Evolutionary conservation across 768 basidiomycete species (phyloP).

Genomic region (Erythrobasidium yunnanense): DNA sequence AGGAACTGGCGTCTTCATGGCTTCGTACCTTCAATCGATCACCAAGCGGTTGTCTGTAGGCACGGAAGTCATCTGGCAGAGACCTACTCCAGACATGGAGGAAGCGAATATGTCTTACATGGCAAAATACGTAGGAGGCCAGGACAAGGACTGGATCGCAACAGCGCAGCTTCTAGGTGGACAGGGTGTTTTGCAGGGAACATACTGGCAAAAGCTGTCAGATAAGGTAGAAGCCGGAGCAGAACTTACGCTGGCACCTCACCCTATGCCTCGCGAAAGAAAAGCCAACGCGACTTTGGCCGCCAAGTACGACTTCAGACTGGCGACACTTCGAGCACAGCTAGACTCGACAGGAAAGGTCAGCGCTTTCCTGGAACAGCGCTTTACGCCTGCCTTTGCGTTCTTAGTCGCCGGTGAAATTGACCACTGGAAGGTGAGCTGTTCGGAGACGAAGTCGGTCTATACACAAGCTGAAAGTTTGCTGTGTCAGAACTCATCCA

Average conservation of each 20-base stretch:
- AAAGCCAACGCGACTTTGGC: constrained; percentile 89
- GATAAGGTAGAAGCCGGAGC: constrained; percentile 97
- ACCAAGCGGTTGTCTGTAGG: constrained; percentile 82
- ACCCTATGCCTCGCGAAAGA: constrained; percentile 56
- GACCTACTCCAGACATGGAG: constrained; percentile 50
- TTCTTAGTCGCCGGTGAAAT: constrained; percentile 94
- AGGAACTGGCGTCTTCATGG: constrained; percentile 75
- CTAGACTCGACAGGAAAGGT: constrained; percentile 91
- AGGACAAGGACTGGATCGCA: constrained; percentile 35
- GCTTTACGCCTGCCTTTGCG: constrained; percentile 86
- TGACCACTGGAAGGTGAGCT: constrained; percentile 89
- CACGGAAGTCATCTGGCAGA: constrained; percentile 71
- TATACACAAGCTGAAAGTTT: constrained; percentile 7
- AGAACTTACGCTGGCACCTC: constrained; percentile 71
- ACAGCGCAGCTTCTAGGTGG: constrained; percentile 43
- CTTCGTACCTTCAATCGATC: constrained; percentile 82
- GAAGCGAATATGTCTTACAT: constrained; percentile 55
- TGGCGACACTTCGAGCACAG: constrained; percentile 88
- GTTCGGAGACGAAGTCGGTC: not conserved
- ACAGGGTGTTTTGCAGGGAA: constrained; percentile 73
- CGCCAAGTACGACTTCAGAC: constrained; percentile 89
- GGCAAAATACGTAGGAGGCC: constrained; percentile 51
- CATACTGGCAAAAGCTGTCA: constrained; percentile 91
- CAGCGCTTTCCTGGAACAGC: constrained; percentile 84
- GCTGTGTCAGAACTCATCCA: constrained; percentile 63